These are phyloP conservation scores for Aureobasidium sp. DNA, from an alignment of 2,329 filamentous ascomycete species.

Conservation along the genomic window DNA sequence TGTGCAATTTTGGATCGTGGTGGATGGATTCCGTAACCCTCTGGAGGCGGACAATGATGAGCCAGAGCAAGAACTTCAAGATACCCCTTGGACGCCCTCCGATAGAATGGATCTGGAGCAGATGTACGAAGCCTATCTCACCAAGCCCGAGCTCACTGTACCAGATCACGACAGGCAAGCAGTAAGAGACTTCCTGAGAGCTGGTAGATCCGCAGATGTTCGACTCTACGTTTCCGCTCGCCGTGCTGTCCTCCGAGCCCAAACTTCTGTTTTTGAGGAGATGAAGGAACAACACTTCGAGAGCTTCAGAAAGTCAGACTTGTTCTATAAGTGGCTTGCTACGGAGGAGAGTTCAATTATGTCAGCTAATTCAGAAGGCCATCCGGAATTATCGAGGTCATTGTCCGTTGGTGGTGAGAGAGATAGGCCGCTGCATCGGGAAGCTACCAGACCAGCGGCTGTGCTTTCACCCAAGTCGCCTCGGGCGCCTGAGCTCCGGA, in stretches of 20 bases:
- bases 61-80: constrained; percentile 34
- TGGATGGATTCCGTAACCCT: constrained; percentile 91
- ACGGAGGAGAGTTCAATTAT: constrained; percentile 54
- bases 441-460: not conserved
- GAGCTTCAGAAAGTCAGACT: constrained; percentile 81
- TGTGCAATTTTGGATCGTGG: constrained; percentile 97
- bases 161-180: constrained; percentile 57
- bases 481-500: constrained; percentile 41
- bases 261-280: constrained; percentile 73
- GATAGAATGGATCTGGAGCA: constrained; percentile 83
- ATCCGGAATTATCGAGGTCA: not conserved
- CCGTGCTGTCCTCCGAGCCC: constrained; percentile 69
- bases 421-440: not conserved
- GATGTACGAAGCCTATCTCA: constrained; percentile 84
- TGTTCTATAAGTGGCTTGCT: constrained; percentile 93
- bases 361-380: not conserved
- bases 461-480: constrained; percentile 5
- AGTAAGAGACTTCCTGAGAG: constrained; percentile 69
- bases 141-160: constrained; percentile 71
- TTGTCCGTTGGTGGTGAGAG: not conserved
- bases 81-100: constrained; percentile 68
- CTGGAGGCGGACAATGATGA: constrained; percentile 78
- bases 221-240: constrained; percentile 77
- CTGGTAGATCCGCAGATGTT: constrained; percentile 66
- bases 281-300: constrained; percentile 76